Evolutionary conservation across 2,329 filamentous ascomycete genomes (phyloP).

Genomic region (Botrytis elliptica): DNA sequence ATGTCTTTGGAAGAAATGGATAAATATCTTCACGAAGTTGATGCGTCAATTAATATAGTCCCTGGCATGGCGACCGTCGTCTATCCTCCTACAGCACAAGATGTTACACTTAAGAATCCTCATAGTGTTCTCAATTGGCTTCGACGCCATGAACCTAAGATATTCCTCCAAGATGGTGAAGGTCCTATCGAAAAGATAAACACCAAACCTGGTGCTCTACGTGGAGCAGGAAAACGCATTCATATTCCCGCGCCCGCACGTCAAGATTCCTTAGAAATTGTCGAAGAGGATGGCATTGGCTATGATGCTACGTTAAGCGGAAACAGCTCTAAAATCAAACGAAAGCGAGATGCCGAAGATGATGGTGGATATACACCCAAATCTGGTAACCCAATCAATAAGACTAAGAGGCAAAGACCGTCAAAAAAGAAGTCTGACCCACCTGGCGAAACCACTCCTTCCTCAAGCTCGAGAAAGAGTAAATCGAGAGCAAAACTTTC

Average conservation of each 20-base stretch:
- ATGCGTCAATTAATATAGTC: constrained; percentile 40
- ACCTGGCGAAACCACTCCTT: constrained; percentile 1
- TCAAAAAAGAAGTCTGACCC: constrained; percentile 33
- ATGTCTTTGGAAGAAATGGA: constrained; percentile 69
- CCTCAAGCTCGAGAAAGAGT: constrained; percentile 18
- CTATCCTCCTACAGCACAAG: constrained; percentile 45
- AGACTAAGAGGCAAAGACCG: constrained; percentile 33
- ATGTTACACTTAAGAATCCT: constrained; percentile 68
- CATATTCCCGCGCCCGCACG: constrained; percentile 38
- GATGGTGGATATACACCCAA: constrained; percentile 56
- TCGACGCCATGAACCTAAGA: constrained; percentile 76
- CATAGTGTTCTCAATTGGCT: constrained; percentile 97
- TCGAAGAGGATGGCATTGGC: constrained; percentile 41
- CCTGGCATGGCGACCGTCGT: constrained; percentile 34
- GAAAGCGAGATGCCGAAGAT: constrained; percentile 52
- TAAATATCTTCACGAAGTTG: constrained; percentile 66
- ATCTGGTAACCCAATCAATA: constrained; percentile 43
- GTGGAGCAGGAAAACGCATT: constrained; percentile 40
- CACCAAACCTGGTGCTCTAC: constrained; percentile 40
- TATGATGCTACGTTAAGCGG: constrained; percentile 37
- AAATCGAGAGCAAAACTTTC: constrained; percentile 16
- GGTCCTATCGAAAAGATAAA: constrained; percentile 45
- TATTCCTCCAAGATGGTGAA: constrained; percentile 66
- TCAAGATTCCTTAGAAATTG: constrained; percentile 39
- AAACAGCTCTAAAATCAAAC: constrained; percentile 41